These are phyloP conservation scores for Echria macrotheca DNA, from an alignment of 495 filamentous ascomycete genomes.

Conservation along the genomic window DNA sequence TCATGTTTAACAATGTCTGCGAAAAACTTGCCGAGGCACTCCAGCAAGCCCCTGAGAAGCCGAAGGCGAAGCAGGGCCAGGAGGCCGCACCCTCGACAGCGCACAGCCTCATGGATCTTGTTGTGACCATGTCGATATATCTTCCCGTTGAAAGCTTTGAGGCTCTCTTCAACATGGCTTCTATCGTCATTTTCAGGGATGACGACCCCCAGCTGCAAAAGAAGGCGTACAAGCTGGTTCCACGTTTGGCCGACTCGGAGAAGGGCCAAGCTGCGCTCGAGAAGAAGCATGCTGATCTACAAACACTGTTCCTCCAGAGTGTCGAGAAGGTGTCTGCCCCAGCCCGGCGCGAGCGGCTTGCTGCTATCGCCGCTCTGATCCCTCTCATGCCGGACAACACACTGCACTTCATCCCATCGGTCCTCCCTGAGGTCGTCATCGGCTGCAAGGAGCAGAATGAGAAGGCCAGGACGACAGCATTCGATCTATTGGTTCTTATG, in stretches of 20 bases:
- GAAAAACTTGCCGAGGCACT: constrained; percentile 75
- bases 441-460: constrained; percentile 96
- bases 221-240: constrained; percentile 97
- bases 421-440: constrained; percentile 89
- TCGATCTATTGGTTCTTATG: constrained; percentile 85
- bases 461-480: constrained; percentile 79
- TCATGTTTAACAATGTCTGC: constrained; percentile 80
- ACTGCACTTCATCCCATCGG: constrained; percentile 85
- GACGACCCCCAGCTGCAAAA: constrained; percentile 94
- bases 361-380: constrained; percentile 72
- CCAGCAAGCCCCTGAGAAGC: constrained; percentile 51
- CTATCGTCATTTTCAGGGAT: constrained; percentile 67
- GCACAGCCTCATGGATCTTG: constrained; percentile 91
- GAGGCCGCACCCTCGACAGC: constrained; percentile 83
- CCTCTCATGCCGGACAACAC: constrained; percentile 66
- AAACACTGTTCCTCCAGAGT: constrained; percentile 68
- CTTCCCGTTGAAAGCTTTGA: constrained; percentile 77
- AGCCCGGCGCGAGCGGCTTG: constrained; percentile 74
- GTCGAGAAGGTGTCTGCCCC: constrained; percentile 78
- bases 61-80: constrained; percentile 53
- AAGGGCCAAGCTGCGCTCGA: constrained; percentile 63
- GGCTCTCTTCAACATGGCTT: constrained; percentile 75
- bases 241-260: constrained; percentile 75
- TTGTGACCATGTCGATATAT: constrained; percentile 92
- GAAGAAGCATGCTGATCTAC: constrained; percentile 68